A percentile compares a stretch with the other conserved stretches of the same genome.
Evolutionary conservation across 805 yeast species (phyloP).

Genomic region (Metschnikowia proteae): DNA sequence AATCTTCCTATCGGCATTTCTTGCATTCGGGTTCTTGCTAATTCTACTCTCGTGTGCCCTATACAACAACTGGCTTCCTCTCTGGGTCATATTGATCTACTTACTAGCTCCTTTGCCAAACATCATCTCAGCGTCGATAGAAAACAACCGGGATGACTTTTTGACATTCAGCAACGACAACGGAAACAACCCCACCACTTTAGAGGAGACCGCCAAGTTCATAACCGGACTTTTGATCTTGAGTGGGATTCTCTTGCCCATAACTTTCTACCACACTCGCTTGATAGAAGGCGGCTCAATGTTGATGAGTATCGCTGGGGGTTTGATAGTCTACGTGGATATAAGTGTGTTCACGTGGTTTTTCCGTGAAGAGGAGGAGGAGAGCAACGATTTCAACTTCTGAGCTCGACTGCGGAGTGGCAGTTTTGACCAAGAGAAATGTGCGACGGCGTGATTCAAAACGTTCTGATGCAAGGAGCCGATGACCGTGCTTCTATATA

Average conservation of each 20-base stretch:
- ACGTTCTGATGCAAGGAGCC: no score
- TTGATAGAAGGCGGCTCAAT: slow-evolving; percentile 37
- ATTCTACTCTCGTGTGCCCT: slow-evolving; percentile 44
- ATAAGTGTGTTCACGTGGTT: slow-evolving; percentile 45
- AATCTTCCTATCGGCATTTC: slow-evolving; percentile 43
- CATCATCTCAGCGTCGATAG: slow-evolving; percentile 35
- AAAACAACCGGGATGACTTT: slow-evolving; percentile 39
- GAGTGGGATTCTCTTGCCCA: slow-evolving; percentile 44
- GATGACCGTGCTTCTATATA: no score
- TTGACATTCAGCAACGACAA: slow-evolving; percentile 42
- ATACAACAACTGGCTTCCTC: slow-evolving; percentile 35
- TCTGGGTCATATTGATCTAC: slow-evolving; percentile 41
- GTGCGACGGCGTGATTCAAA: no score
- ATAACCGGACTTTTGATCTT: slow-evolving; percentile 39
- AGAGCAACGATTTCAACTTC: slow-evolving; percentile 43
- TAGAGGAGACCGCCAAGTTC: slow-evolving; percentile 38
- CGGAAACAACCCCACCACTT: slow-evolving; percentile 33
- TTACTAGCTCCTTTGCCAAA: slow-evolving; percentile 45
- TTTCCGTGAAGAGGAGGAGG: slow-evolving; percentile 43
- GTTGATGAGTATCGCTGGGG: slow-evolving; percentile 44
- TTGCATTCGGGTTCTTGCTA: slow-evolving; percentile 43
- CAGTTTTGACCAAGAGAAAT: neutral
- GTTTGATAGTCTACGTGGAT: slow-evolving; percentile 42
- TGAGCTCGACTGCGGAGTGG: slow-evolving; percentile 9
- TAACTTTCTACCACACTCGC: slow-evolving; percentile 36